Conservation (phyloP, 768 basidiomycete genomes). For the Agaricus blazei region DNA sequence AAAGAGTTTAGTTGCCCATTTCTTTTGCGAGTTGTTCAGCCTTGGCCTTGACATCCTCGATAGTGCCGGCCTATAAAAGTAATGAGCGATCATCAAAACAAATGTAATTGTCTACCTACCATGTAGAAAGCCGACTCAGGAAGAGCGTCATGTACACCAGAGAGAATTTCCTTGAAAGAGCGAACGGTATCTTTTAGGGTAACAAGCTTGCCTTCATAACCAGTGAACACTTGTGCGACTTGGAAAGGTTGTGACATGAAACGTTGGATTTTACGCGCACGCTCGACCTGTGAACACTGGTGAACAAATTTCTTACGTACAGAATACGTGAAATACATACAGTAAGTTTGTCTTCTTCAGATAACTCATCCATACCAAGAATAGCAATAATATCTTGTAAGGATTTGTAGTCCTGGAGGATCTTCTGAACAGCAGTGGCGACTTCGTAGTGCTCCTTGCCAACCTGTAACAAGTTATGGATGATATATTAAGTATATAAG, state of each 20-base stretch:
- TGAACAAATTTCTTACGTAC: not conserved
- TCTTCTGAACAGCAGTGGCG: conserved; percentile 96
- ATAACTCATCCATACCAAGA: conserved; percentile 99
- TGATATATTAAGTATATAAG: not conserved
- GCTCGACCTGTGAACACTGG: conserved; percentile 64
- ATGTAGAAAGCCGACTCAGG: conserved; percentile 99
- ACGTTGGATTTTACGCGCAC: conserved; percentile 97
- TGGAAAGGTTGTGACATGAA: conserved; percentile 99
- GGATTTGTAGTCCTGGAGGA: conserved; percentile 94
- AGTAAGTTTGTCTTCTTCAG: conserved; percentile 99
- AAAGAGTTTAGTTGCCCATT: conserved; percentile 49
- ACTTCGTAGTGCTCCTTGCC: conserved; percentile 93
- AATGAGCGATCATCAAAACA: not conserved
- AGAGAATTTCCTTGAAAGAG: conserved; percentile 97
- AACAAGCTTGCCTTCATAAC: conserved; percentile 97
- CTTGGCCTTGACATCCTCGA: conserved; percentile 96
- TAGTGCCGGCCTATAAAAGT: conserved; percentile 65
- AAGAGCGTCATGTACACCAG: conserved; percentile 80
- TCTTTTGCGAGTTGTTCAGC: conserved; percentile 97
- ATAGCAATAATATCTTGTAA: conserved; percentile 99
- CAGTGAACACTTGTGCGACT: conserved; percentile 99
- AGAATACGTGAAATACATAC: conserved; percentile 38
- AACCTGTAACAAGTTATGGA: conserved; percentile 37
- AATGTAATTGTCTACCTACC: conserved; percentile 33
- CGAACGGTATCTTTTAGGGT: conserved; percentile 93